phyloP scores from a whole-genome alignment of 2,329 filamentous ascomycete genomes.

The Bipolaris gigantea region DNA sequence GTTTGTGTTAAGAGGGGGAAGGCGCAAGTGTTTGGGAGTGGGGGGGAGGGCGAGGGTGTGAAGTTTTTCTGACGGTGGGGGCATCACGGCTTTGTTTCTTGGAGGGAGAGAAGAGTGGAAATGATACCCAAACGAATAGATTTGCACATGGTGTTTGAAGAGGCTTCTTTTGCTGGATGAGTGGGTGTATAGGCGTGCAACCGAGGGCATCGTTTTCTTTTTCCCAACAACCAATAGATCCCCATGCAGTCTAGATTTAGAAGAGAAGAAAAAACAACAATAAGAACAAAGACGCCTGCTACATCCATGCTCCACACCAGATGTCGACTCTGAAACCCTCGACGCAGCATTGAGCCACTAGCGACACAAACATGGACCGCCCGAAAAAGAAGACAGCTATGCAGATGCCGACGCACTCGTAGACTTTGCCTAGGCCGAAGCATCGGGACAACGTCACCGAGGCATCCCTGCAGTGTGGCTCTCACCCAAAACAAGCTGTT shows the following conservation, averaged over 20 bases:
- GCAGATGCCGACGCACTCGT: too few relatives aligned
- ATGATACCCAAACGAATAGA: background rate
- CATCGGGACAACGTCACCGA: background rate
- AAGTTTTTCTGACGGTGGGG: constrained; percentile 79
- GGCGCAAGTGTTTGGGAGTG: constrained; percentile 89
- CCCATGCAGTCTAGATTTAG: too few relatives aligned
- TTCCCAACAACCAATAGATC: too few relatives aligned
- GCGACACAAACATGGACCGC: too few relatives aligned
- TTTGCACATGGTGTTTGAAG: background rate
- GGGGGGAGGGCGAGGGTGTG: constrained; percentile 72
- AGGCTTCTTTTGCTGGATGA: background rate
- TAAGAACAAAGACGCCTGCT: too few relatives aligned
- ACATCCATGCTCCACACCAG: background rate
- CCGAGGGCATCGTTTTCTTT: too few relatives aligned
- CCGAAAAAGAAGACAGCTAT: too few relatives aligned
- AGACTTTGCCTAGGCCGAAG: background rate
- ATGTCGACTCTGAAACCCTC: background rate
- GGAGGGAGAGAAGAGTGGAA: background rate
- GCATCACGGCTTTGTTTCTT: too few relatives aligned
- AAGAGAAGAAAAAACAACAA: too few relatives aligned
- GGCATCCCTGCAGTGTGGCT: too few relatives aligned
- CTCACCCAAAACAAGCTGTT: too few relatives aligned
- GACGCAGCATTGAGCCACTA: too few relatives aligned
- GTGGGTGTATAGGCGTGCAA: background rate
- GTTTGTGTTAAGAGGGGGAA: constrained; percentile 86